Conservation (phyloP, 345 rosid genomes). For the Gossypium mustelinum region DNA sequence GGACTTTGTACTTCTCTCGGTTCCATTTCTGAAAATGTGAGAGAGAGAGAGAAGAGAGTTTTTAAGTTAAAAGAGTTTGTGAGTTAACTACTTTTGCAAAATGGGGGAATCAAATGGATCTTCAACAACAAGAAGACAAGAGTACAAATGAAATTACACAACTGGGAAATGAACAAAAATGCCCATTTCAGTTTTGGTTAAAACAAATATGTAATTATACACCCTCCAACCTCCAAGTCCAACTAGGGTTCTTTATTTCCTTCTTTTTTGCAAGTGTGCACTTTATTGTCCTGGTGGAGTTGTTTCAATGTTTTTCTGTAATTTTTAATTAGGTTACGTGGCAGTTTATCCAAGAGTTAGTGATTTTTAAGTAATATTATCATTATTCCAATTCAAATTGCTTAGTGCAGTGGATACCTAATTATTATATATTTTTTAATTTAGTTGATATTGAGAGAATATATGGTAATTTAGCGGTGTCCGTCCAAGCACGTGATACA, state of each 20-base stretch:
- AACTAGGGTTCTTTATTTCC: neutral
- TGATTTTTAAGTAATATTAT: neutral
- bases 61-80: neutral
- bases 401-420: no score
- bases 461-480: neutral
- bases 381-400: no score
- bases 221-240: neutral
- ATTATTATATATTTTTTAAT: no score
- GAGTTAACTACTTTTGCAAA: conserved; percentile 3
- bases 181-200: neutral
- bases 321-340: neutral
- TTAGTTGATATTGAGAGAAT: neutral
- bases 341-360: neutral
- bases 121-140: neutral
- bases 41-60: neutral
- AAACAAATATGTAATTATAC: neutral
- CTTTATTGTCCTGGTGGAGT: conserved; percentile 4
- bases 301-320: neutral
- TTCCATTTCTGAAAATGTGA: conserved; percentile 34
- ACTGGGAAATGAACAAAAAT: neutral
- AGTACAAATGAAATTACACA: conserved; percentile 4
- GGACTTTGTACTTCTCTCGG: conserved; percentile 42
- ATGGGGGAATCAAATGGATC: neutral
- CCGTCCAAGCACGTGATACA: neutral
- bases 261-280: neutral